These are phyloP conservation scores for Syncephalastrum contaminatum DNA, from an alignment of 371 early-diverging fungal species.

Conservation along the genomic window DNA sequence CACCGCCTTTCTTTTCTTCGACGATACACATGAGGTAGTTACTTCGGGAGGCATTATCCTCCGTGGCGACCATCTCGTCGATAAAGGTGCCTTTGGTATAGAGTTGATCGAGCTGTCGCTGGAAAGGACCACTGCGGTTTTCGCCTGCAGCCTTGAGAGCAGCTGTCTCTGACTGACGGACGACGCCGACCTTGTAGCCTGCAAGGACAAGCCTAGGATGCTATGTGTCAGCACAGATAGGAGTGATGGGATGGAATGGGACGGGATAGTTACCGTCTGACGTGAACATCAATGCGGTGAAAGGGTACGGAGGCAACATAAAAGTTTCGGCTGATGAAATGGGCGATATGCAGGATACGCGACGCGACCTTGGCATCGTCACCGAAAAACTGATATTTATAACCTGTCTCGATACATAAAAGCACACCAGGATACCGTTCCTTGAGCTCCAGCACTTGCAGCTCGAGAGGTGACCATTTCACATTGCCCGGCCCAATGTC, in stretches of 20 bases:
- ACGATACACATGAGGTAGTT: constrained; percentile 58
- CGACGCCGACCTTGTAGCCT: constrained; percentile 85
- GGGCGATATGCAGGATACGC: constrained; percentile 70
- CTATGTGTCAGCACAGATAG: too few species aligned
- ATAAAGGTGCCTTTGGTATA: constrained; percentile 81
- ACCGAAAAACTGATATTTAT: constrained; percentile 86
- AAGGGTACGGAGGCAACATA: constrained; percentile 79
- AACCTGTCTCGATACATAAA: constrained; percentile 86
- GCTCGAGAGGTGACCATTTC: constrained; percentile 79
- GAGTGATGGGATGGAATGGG: not conserved
- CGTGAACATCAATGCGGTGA: constrained; percentile 75
- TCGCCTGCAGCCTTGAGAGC: constrained; percentile 79
- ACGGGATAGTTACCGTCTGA: constrained; percentile 50
- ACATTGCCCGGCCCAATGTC: constrained; percentile 14
- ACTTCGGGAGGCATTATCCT: constrained; percentile 9
- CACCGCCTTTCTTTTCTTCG: constrained; percentile 55
- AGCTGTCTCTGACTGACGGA: constrained; percentile 85
- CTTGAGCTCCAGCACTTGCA: constrained; percentile 76
- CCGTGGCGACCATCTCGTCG: constrained; percentile 54
- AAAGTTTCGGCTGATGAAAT: constrained; percentile 77
- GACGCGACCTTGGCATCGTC: constrained; percentile 72
- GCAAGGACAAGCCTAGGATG: constrained; percentile 67
- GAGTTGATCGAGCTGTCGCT: constrained; percentile 70
- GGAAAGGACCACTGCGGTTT: constrained; percentile 74
- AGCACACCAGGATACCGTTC: constrained; percentile 66